Evolutionary conservation across 129 eudicot genomes (phyloP).

Genomic region (Smallanthus sonchifolius): DNA sequence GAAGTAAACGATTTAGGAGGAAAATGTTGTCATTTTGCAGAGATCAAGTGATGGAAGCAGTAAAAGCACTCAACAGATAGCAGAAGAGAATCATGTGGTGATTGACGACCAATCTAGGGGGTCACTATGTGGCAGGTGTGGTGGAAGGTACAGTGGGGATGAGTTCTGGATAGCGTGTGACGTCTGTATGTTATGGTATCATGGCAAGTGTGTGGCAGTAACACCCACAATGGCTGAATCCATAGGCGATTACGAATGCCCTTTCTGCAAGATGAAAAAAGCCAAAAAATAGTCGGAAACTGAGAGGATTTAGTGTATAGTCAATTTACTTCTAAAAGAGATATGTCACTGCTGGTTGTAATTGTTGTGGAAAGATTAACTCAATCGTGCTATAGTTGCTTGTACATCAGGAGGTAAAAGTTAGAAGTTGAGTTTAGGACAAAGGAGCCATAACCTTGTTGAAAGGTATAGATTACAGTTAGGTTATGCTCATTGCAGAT

Average conservation of each 20-base stretch:
- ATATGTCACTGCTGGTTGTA: not conserved
- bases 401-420: not conserved
- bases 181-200: slow-evolving; percentile 79
- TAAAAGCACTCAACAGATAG: slow-evolving; percentile 52
- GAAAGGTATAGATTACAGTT: not conserved
- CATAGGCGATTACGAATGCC: slow-evolving; percentile 84
- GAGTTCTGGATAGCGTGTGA: slow-evolving; percentile 95
- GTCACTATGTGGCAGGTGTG: slow-evolving; percentile 75
- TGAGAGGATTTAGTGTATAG: not conserved
- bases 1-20: not conserved
- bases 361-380: not conserved
- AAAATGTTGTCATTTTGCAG: slow-evolving; percentile 30
- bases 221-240: slow-evolving; percentile 86
- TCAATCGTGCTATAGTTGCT: not conserved
- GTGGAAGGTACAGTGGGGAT: slow-evolving; percentile 59
- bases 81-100: slow-evolving; percentile 60
- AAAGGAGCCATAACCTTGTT: not conserved
- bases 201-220: slow-evolving; percentile 89
- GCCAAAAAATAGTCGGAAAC: not conserved
- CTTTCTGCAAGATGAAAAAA: slow-evolving; percentile 36
- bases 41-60: slow-evolving; percentile 72
- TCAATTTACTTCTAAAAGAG: not conserved
- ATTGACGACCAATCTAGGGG: slow-evolving; percentile 74
- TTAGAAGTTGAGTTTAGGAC: not conserved
- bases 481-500: not conserved